A percentile compares a stretch with the other conserved stretches of the same genome.
Conservation (phyloP, 192 early-diverging fungal species). For the Ambispora gerdemannii region DNA sequence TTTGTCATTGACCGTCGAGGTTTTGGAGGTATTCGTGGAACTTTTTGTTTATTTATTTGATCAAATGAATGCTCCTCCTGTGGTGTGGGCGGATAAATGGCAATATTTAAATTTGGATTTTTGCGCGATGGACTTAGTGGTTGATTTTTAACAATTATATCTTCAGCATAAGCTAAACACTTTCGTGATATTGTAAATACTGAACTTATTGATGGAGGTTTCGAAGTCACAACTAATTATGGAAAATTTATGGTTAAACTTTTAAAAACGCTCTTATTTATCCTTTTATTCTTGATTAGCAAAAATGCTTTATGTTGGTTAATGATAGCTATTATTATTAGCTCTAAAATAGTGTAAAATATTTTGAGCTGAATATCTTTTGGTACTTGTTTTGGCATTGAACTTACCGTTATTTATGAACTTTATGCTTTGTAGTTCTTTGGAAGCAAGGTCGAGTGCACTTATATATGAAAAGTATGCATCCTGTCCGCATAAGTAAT, state of each 20-base stretch:
- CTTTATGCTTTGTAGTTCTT: conserved; percentile 50
- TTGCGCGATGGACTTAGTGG: conserved; percentile 34
- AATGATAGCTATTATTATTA: too few species aligned
- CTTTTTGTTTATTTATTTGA: conserved; percentile 27
- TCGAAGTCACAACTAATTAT: conserved; percentile 36
- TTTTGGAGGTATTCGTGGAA: conserved; percentile 54
- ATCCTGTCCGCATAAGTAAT: conserved; percentile 44
- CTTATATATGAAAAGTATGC: conserved; percentile 50
- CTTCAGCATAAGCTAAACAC: conserved; percentile 46
- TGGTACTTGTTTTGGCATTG: conserved; percentile 1
- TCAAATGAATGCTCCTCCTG: conserved; percentile 30
- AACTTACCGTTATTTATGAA: conserved; percentile 58
- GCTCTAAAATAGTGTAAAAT: too few species aligned
- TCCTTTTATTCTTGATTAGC: too few species aligned
- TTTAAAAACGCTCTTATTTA: too few species aligned
- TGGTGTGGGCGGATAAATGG: conserved; percentile 35
- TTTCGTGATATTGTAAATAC: conserved; percentile 41
- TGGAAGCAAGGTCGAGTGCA: conserved; percentile 42
- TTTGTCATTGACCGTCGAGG: conserved; percentile 38
- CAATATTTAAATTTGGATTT: conserved; percentile 35
- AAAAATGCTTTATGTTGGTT: too few species aligned
- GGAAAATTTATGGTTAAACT: too few species aligned
- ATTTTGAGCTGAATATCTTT: too few species aligned
- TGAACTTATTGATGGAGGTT: conserved; percentile 39
- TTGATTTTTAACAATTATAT: conserved; percentile 44